These are phyloP conservation scores for Calycina marina DNA, from an alignment of 2,329 filamentous ascomycete genomes.

Conservation along the genomic window DNA sequence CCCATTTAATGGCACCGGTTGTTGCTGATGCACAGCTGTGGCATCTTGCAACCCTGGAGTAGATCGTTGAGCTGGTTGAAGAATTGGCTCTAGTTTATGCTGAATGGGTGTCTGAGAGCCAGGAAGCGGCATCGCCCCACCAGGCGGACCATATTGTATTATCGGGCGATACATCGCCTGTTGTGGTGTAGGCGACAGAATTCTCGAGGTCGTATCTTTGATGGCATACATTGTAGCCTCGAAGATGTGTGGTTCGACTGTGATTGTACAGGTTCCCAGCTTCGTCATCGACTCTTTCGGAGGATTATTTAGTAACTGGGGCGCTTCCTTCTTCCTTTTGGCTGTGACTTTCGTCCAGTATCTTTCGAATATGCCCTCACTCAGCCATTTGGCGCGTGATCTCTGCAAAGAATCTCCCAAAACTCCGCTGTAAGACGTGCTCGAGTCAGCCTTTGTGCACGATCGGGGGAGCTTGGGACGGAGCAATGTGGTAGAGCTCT, in stretches of 20 bases:
- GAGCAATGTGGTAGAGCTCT: constrained; percentile 5
- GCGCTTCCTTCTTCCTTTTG: constrained; percentile 52
- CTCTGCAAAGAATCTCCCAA: constrained; percentile 57
- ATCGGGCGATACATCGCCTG: constrained; percentile 34
- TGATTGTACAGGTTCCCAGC: constrained; percentile 59
- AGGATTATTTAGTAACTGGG: constrained; percentile 47
- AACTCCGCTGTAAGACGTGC: constrained; percentile 42
- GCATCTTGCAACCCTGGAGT: constrained; percentile 11
- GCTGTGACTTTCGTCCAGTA: constrained; percentile 65
- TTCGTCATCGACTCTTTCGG: constrained; percentile 58
- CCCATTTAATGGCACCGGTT: constrained; percentile 4
- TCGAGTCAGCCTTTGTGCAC: constrained; percentile 7
- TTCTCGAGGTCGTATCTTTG: constrained; percentile 43
- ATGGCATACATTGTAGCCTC: constrained; percentile 62
- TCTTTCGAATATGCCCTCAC: constrained; percentile 58
- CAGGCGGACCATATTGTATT: constrained; percentile 51
- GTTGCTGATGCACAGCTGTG: constrained; percentile 8
- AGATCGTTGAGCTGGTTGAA: constrained; percentile 19
- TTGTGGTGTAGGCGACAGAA: constrained; percentile 23
- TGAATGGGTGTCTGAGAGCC: constrained; percentile 27
- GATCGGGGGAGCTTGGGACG: too few species aligned
- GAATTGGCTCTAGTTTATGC: constrained; percentile 13
- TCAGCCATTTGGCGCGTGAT: constrained; percentile 61
- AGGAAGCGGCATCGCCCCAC: constrained; percentile 44
- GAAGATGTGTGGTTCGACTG: constrained; percentile 66